Evolutionary conservation across 2,329 filamentous ascomycete genomes (phyloP), one percentile per base, ranked within the genome.

Genomic region (Penicillium sp.): DNA sequence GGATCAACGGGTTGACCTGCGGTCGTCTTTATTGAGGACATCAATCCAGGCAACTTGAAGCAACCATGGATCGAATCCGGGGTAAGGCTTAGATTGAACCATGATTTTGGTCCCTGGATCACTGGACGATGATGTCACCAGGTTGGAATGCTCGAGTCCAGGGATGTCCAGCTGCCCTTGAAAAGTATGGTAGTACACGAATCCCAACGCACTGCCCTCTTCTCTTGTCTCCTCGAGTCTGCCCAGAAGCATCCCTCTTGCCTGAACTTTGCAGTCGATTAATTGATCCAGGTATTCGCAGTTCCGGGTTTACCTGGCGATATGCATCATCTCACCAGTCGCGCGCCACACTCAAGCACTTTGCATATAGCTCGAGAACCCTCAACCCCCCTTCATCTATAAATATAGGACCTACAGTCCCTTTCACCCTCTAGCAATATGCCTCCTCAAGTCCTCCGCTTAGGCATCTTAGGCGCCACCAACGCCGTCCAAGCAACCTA

Each of bases 401-500:
- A 30, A 18, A 16, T 14, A 19, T 27, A 18, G 1, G 10, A 36
- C 38, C 37, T 22, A 16, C n/a, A 19, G 6, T 41, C 10, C 5
- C 12, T 13, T 11, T 9, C 10, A 9, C 14, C 6, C 4, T 42
- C 30, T 22, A 35, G 42, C 11, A 54, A 31, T 9, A 64, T 64
- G 59, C 47, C 58, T 13, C 54, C 54, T 41, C 53, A 46, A 18
- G 45, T 59, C 41, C 60, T 72, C 30, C 63, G 55, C 25, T 59
- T 71, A 13, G 69, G 68, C 4, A 65, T 72, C 46, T 62, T 71
- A 41, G 67, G 68, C 42, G 60, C 64, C 47, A 64, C 64, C 19
- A 73, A 79, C 56, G 68, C 80, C 34, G 68, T 71, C 27, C 75
- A 81, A 62, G 75, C 79, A 30, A 72, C 76, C 25, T 80, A 83